Evolutionary conservation across 192 early-diverging fungal genomes (phyloP).

Genomic region (Backusella liffmaniae): DNA sequence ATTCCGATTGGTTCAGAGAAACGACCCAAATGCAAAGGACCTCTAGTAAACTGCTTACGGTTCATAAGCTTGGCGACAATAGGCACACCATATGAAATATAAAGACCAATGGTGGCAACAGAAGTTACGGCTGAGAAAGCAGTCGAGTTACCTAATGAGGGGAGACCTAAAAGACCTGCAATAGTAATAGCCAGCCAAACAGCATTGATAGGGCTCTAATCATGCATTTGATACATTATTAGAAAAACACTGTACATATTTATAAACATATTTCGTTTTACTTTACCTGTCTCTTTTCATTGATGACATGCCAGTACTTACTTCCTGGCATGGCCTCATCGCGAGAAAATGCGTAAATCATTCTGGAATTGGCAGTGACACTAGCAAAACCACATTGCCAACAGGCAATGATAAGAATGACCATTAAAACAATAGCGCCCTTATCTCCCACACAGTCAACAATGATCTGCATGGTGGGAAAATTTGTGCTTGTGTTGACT

Average conservation of each 20-base stretch:
- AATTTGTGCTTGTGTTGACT: conserved; percentile 25
- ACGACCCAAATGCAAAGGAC: not conserved
- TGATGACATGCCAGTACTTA: conserved; percentile 40
- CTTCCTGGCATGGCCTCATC: conserved; percentile 53
- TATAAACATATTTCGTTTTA: not conserved
- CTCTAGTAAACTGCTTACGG: conserved; percentile 23
- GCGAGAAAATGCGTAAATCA: conserved; percentile 55
- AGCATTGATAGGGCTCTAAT: conserved; percentile 40
- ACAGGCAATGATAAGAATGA: conserved; percentile 41
- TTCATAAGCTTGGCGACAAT: conserved; percentile 27
- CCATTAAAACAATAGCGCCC: conserved; percentile 42
- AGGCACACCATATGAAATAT: conserved; percentile 48
- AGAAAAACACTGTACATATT: not conserved
- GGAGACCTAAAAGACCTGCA: conserved; percentile 39
- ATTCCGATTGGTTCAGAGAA: not conserved
- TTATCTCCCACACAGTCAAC: conserved; percentile 43
- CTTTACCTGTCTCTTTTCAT: conserved; percentile 33
- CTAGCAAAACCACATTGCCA: conserved; percentile 51
- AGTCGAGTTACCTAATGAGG: conserved; percentile 34
- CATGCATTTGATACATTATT: not conserved
- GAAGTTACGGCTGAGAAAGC: conserved; percentile 52
- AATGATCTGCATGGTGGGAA: conserved; percentile 49
- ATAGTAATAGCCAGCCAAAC: conserved; percentile 46
- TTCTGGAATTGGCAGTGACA: conserved; percentile 50
- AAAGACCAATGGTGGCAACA: conserved; percentile 51